Evolutionary conservation across 164 flowering plant species (phyloP).

Genomic region (Chloranthus sessilifolius): DNA sequence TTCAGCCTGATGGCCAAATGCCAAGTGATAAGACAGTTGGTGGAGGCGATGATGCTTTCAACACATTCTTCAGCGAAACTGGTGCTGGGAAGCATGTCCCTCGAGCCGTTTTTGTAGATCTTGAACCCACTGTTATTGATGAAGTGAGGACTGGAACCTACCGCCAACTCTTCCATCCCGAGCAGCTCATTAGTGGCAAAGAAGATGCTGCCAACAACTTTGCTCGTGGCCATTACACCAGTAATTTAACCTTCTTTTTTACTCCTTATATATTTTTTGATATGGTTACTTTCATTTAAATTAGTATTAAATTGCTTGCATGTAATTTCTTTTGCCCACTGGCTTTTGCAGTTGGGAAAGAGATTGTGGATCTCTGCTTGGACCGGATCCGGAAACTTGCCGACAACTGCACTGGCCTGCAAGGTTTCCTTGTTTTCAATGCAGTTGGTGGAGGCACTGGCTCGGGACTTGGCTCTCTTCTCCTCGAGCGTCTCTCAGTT

Average conservation of each 20-base stretch:
- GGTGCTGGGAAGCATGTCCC: conserved; percentile 60
- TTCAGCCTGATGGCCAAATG: conserved; percentile 81
- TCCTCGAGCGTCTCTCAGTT: conserved; percentile 50
- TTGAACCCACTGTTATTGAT: conserved; percentile 62
- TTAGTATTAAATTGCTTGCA: not conserved
- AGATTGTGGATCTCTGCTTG: conserved; percentile 52
- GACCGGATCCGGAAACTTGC: conserved; percentile 49
- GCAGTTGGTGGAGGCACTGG: conserved; percentile 60
- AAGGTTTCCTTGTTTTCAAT: conserved; percentile 49
- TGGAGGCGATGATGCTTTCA: conserved; percentile 82
- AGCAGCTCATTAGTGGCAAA: conserved; percentile 63
- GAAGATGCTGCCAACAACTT: conserved; percentile 65
- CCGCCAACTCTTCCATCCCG: conserved; percentile 54
- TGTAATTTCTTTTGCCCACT: no score
- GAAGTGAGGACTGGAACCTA: conserved; percentile 56
- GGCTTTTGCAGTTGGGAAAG: conserved; percentile 37
- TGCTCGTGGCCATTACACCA: conserved; percentile 63
- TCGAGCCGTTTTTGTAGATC: conserved; percentile 54
- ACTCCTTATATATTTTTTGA: not conserved
- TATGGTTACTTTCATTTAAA: not conserved
- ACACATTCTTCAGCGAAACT: conserved; percentile 68
- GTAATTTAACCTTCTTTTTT: conserved; percentile 17
- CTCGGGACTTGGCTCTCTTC: conserved; percentile 50
- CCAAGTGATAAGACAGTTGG: conserved; percentile 71
- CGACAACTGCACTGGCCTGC: conserved; percentile 57